phyloP scores from a whole-genome alignment of 495 filamentous ascomycete species.

The Evernia prunastri region DNA sequence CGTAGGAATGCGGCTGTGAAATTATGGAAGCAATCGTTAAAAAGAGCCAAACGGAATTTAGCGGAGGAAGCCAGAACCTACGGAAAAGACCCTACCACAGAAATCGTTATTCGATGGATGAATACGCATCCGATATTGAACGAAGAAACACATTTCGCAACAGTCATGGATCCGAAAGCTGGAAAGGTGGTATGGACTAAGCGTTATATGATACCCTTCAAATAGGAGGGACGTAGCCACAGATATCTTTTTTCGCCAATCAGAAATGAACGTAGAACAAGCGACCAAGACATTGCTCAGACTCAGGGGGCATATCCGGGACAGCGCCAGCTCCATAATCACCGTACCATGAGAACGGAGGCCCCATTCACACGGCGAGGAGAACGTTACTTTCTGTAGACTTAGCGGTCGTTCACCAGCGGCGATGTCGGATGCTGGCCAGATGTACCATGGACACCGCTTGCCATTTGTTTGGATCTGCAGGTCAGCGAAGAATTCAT shows the following conservation, averaged over 20 bases:
- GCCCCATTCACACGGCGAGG: too few species aligned
- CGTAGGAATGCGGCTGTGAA: constrained; percentile 16
- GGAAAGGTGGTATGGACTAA: constrained; percentile 42
- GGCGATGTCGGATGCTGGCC: background rate
- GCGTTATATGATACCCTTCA: constrained; percentile 27
- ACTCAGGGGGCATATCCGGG: background rate
- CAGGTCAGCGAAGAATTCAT: background rate
- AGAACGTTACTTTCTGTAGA: background rate
- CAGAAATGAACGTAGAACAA: background rate
- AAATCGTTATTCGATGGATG: constrained; percentile 39
- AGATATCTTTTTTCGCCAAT: background rate
- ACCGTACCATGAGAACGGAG: background rate
- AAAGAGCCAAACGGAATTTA: background rate
- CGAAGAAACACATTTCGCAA: constrained; percentile 47
- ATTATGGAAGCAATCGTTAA: constrained; percentile 12
- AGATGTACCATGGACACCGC: background rate
- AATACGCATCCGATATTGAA: constrained; percentile 44
- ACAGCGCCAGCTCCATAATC: background rate
- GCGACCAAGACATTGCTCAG: background rate
- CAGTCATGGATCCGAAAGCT: constrained; percentile 44
- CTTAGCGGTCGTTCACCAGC: background rate
- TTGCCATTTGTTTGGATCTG: background rate
- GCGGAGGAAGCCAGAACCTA: background rate
- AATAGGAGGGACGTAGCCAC: background rate
- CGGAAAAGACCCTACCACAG: constrained; percentile 5